phyloP scores from a whole-genome alignment of 2,329 filamentous ascomycete genomes.

The Pseudogymnoascus sp. region DNA sequence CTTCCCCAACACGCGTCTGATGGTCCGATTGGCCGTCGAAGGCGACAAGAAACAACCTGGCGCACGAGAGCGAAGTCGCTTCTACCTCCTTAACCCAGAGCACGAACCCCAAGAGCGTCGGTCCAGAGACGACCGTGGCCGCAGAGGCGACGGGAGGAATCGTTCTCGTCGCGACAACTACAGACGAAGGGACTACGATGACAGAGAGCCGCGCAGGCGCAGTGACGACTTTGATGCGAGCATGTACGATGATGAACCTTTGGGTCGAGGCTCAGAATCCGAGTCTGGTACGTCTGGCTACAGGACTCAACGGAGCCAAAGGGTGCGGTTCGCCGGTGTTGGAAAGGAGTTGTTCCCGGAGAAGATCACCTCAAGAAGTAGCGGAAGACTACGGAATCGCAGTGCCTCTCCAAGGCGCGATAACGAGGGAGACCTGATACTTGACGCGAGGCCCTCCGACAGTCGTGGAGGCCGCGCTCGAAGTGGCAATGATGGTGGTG shows the following conservation, averaged over 20 bases:
- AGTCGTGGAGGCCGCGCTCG: constrained; percentile 12
- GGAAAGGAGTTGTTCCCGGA: constrained; percentile 56
- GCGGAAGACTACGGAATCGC: constrained; percentile 26
- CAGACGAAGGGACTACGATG: constrained; percentile 50
- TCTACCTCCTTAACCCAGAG: constrained; percentile 87
- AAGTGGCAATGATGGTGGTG: constrained; percentile 21
- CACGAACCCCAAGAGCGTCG: constrained; percentile 71
- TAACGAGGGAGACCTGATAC: constrained; percentile 27
- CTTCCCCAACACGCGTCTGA: constrained; percentile 60
- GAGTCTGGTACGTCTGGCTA: constrained; percentile 23
- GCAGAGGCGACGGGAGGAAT: constrained; percentile 29
- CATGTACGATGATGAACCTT: constrained; percentile 62
- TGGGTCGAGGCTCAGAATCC: constrained; percentile 19
- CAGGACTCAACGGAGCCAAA: constrained; percentile 23
- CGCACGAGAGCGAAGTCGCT: constrained; percentile 74
- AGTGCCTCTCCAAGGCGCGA: constrained; percentile 28
- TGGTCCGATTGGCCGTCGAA: constrained; percentile 64
- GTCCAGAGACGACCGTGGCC: constrained; percentile 44
- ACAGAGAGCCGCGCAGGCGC: constrained; percentile 31
- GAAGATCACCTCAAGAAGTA: constrained; percentile 22
- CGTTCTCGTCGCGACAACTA: constrained; percentile 42
- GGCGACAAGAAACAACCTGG: constrained; percentile 73
- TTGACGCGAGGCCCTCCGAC: constrained; percentile 16
- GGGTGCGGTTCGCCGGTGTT: constrained; percentile 13
- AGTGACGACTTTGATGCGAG: constrained; percentile 58